These are phyloP conservation scores for Apophysomyces trapeziformis DNA, from an alignment of 371 early-diverging fungal genomes.

Conservation along the genomic window DNA sequence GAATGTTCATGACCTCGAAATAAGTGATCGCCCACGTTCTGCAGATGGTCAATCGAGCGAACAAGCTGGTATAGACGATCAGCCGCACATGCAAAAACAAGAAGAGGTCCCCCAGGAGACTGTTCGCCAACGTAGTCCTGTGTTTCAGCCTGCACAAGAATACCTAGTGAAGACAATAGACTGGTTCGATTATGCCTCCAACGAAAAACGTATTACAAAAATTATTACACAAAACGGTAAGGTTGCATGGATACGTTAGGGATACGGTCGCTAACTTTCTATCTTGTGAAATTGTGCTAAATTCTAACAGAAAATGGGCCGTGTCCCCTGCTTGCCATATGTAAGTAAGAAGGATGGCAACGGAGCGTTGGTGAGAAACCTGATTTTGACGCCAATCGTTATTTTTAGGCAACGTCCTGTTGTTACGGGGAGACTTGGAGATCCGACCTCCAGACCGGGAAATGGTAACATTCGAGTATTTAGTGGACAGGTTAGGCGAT, in stretches of 20 bases:
- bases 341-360: constrained; percentile 25
- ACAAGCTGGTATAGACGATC: neutral
- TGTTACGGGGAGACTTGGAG: constrained; percentile 75
- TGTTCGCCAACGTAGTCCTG: neutral
- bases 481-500: constrained; percentile 79
- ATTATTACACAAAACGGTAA: constrained; percentile 88
- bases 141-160: constrained; percentile 33
- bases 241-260: neutral
- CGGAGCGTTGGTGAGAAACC: neutral
- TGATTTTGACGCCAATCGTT: neutral
- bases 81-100: neutral
- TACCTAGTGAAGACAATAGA: constrained; percentile 72
- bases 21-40: neutral
- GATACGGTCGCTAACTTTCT: neutral
- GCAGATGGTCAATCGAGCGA: neutral
- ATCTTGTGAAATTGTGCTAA: neutral
- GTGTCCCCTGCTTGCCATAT: constrained; percentile 87
- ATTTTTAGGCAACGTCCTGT: constrained; percentile 70
- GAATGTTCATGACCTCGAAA: neutral
- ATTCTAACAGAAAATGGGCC: constrained; percentile 79
- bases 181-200: constrained; percentile 56
- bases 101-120: neutral
- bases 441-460: constrained; percentile 62
- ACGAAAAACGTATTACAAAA: constrained; percentile 46
- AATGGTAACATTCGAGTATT: constrained; percentile 67